These are phyloP conservation scores for Fusarium graminum DNA, from an alignment of 2,329 filamentous ascomycete species.

Conservation along the genomic window DNA sequence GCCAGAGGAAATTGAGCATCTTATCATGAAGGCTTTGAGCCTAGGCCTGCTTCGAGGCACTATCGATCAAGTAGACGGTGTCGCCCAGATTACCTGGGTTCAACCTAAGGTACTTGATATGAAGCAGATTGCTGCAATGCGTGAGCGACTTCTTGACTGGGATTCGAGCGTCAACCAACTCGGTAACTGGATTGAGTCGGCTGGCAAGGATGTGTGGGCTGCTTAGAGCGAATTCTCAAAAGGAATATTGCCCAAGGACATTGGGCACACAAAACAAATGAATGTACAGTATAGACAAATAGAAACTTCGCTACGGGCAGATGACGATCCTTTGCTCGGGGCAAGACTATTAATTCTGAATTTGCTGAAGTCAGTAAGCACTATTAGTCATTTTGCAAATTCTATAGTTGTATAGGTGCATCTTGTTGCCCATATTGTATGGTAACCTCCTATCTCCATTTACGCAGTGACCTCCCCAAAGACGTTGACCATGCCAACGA, in stretches of 20 bases:
- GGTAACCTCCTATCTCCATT: neutral
- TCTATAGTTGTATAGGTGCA: neutral
- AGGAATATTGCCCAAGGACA: constrained; percentile 8
- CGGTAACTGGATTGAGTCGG: constrained; percentile 95
- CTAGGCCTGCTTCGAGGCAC: constrained; percentile 89
- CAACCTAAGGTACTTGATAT: constrained; percentile 98
- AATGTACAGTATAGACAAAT: constrained; percentile 50
- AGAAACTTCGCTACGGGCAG: constrained; percentile 45
- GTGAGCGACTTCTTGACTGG: constrained; percentile 89
- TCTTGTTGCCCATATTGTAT: neutral
- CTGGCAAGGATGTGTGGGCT: constrained; percentile 96
- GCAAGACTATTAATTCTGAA: constrained; percentile 44
- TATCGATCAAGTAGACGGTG: constrained; percentile 95
- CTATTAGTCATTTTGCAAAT: neutral
- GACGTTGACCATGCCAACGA: constrained; percentile 71
- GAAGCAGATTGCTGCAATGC: constrained; percentile 95
- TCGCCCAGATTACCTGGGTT: constrained; percentile 98
- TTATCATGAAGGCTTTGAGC: constrained; percentile 99
- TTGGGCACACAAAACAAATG: constrained; percentile 35
- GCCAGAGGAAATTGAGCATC: constrained; percentile 92
- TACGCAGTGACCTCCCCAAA: constrained; percentile 55
- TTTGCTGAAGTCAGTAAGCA: constrained; percentile 19
- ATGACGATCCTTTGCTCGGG: constrained; percentile 37
- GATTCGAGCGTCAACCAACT: constrained; percentile 95
- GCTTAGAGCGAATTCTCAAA: constrained; percentile 63